These are phyloP conservation scores for Skeletonema costatum DNA, from an alignment of 108 stramenopile genomes.

Conservation along the genomic window DNA sequence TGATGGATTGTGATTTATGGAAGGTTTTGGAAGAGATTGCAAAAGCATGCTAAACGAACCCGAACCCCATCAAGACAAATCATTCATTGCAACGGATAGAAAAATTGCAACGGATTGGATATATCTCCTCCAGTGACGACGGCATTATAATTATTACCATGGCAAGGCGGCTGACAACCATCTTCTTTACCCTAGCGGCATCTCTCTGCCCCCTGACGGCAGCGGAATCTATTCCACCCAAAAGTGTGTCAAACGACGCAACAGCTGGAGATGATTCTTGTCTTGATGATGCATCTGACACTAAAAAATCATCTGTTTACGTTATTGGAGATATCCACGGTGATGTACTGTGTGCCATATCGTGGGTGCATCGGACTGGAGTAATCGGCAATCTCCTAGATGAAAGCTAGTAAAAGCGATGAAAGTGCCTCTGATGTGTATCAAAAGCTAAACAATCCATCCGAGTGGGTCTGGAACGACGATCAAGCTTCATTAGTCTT, in stretches of 20 bases:
- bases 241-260: background rate
- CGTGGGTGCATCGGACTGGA: constrained; percentile 60
- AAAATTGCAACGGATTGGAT: no score
- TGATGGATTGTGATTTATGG: background rate
- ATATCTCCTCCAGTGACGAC: background rate
- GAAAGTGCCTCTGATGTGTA: constrained; percentile 6
- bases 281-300: background rate
- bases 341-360: constrained; percentile 53
- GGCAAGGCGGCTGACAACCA: background rate
- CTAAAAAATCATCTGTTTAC: constrained; percentile 28
- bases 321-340: constrained; percentile 67
- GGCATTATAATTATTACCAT: no score
- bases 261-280: constrained; percentile 4
- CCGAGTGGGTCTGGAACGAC: constrained; percentile 47
- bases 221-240: background rate
- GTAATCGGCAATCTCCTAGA: constrained; percentile 40
- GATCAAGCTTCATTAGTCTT: constrained; percentile 45
- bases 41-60: background rate
- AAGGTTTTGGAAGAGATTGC: background rate
- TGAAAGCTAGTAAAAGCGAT: background rate
- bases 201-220: background rate
- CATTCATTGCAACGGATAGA: background rate
- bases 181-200: background rate
- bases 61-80: background rate
- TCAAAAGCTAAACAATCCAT: constrained; percentile 18